Evolutionary conservation across 768 basidiomycete species (phyloP), one percentile per base, ranked within the genome.

Genomic region (Crucibulum laeve): DNA sequence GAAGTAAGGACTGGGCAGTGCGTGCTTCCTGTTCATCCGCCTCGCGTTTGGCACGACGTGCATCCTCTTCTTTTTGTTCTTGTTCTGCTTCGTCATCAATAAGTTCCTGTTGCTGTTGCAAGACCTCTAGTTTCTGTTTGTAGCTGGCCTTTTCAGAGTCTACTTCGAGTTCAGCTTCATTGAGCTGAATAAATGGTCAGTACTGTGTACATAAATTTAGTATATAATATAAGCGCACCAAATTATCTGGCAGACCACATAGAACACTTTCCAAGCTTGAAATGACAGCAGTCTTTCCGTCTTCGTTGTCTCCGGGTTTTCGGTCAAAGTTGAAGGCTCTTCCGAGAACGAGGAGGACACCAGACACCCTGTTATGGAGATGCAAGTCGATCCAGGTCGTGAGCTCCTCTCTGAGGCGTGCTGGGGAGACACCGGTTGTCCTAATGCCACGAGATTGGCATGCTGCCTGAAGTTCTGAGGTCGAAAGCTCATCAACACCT

Each of bases 1-100:
- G 93, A 47, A 95, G 63, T 42, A 95, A 77, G 17, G 83, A 83
- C 53, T 89, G 79, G 26, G 88, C 94, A 48, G 85, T 74, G 33
- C 76, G 80, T 30, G 86, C 77, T 63, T 92, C 91, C 55, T 76
- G 63, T 54, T 92, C 89, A 50, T 82, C 85, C 18, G 82, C 79
- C 63, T 88, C 91, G 54, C 83, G 82, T 60, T 82, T 83, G 35
- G 84, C 86, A 44, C 88, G 85, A 32, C 91, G 84, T n/a, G 91
- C 87, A 59, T 88, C 82, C 61, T 92, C 88, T 61, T 91, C 91
- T 67, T 93, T 87, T 64, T 94, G 85, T 50, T 99, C 96, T 64
- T 99, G 96, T 61, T 97, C 96, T 51, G 93, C 82, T 66, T 99
- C 96, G 62, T 99, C 96, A 59, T 99, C 94, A 59, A 99, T 99